Evolutionary conservation across 179 eudicot genomes (phyloP), one percentile per base, ranked within the genome.

Genomic region (Beta lomatogona): DNA sequence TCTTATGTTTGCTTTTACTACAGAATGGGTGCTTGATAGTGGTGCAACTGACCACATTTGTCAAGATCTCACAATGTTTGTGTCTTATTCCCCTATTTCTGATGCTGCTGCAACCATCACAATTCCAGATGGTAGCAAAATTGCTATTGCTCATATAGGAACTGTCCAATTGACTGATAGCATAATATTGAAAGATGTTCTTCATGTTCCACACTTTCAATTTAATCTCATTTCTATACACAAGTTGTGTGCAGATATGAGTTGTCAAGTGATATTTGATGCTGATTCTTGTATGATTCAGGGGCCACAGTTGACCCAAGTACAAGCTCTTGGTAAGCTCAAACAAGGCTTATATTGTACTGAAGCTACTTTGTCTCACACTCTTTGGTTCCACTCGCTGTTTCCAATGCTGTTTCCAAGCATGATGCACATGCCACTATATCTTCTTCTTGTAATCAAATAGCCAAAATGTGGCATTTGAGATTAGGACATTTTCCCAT

Each of bases 321-420:
- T 12, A 25, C 15, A 11, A 14, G 15, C 9, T 65, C 69, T 65
- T 65, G 69, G 69, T 65, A 25, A 28, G 1, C 14, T 25, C 4
- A 64, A 9, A 4, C 69, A 65, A 22, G 41, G 44, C 3, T 25
- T 48, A 3, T 25, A 22, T 15, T 28, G 18, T 11, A 65, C 41
- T 25, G 41, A 9, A 16, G 18, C 21, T 7, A 48, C 8, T 6
- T 9, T 6, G 52, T 4, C 18, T 4, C n/a, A 5, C 8, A 1
- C 18, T 1, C 4, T 6, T 58, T 0, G 0, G 16, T 16, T 0
- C 18, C 3, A n/a, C n/a, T n/a, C 0, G n/a, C n/a, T n/a, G n/a
- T n/a, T n/a, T n/a, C n/a, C n/a, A n/a, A n/a, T 28, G 31, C 31
- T 14, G 60, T 4, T 57, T 4, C 3, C 14, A 36, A 3, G 10